A percentile compares a stretch with the other conserved stretches of the same genome.
Evolutionary conservation across 306 rosid genomes (phyloP).

Genomic region (Astragalus glycyphyllos): DNA sequence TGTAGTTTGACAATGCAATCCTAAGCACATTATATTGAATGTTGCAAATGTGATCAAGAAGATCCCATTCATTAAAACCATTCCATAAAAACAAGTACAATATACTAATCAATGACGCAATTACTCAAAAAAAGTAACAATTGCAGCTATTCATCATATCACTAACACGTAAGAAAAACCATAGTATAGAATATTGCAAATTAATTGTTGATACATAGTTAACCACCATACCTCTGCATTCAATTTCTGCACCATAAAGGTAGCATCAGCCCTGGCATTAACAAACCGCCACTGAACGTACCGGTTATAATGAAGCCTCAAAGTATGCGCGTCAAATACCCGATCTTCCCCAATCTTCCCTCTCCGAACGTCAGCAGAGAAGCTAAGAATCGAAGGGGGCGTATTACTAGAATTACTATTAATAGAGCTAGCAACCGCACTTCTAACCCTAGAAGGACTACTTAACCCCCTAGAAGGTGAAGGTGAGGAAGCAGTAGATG

Average conservation of each 20-base stretch:
- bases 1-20: constrained; percentile 16
- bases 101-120: constrained; percentile 1
- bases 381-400: constrained; percentile 93
- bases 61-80: constrained; percentile 23
- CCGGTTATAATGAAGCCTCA: constrained; percentile 91
- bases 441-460: constrained; percentile 89
- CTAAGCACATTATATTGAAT: constrained; percentile 24
- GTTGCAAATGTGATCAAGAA: constrained; percentile 15
- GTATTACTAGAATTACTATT: constrained; percentile 53
- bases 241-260: constrained; percentile 82
- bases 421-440: constrained; percentile 60
- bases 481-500: constrained; percentile 69
- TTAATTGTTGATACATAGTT: neutral
- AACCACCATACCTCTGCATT: constrained; percentile 80
- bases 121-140: neutral
- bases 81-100: constrained; percentile 28
- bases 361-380: constrained; percentile 87
- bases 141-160: constrained; percentile 12
- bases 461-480: constrained; percentile 76
- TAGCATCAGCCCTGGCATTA: constrained; percentile 94
- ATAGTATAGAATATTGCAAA: neutral
- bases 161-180: constrained; percentile 19
- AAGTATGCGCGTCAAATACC: constrained; percentile 84
- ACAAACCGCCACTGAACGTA: constrained; percentile 96
- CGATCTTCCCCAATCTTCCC: constrained; percentile 98